Conservation (phyloP, 305 asterid species). For the Solanum aculeatissimum region DNA sequence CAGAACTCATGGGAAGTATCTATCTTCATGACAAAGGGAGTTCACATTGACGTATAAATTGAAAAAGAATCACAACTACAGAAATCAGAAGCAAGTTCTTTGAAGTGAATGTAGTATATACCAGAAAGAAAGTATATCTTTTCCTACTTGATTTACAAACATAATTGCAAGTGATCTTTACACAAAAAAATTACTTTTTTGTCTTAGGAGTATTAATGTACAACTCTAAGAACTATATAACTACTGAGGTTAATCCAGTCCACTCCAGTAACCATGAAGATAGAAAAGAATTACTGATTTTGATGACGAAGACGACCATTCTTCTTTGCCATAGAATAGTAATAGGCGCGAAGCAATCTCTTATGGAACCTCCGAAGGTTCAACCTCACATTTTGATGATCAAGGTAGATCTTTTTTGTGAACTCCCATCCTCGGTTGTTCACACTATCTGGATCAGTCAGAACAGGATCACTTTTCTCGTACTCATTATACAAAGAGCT, state of each 20-base stretch:
- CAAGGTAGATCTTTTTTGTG: constrained; percentile 45
- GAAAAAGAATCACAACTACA: background rate
- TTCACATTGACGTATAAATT: background rate
- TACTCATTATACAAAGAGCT: constrained; percentile 47
- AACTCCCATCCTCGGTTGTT: constrained; percentile 14
- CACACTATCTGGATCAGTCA: constrained; percentile 34
- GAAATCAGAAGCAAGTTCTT: background rate
- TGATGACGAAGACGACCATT: background rate
- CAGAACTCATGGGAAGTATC: too few relatives aligned
- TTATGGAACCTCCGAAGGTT: constrained; percentile 42
- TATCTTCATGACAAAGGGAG: too few relatives aligned
- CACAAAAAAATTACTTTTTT: background rate
- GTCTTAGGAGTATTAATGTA: background rate
- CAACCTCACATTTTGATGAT: constrained; percentile 51
- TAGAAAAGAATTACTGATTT: background rate
- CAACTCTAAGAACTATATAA: background rate
- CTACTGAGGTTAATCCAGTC: background rate
- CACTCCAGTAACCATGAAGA: background rate
- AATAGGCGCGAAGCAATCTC: constrained; percentile 8
- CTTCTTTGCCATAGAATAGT: background rate
- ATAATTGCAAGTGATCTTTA: background rate
- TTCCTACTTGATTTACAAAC: constrained; percentile 4
- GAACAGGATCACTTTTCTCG: constrained; percentile 29
- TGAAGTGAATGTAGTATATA: background rate
- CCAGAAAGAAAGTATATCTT: background rate